These are phyloP conservation scores for Vaccinium myrtillus DNA, from an alignment of 148 eudicot species.

Conservation along the genomic window DNA sequence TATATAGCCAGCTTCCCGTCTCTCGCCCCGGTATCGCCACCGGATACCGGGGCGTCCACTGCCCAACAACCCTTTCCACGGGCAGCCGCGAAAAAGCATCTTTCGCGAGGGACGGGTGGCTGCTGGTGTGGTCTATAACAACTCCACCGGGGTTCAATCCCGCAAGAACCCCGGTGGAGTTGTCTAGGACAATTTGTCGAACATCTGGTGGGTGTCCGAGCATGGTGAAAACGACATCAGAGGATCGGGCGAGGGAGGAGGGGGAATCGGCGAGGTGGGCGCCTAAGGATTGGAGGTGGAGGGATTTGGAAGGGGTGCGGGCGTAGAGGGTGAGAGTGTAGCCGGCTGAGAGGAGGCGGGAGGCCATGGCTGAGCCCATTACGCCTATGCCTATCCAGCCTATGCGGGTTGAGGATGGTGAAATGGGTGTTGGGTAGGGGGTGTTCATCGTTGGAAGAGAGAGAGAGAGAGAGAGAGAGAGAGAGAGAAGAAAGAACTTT, in stretches of 20 bases:
- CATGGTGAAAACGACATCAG: conserved; percentile 81
- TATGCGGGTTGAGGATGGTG: conserved; percentile 46
- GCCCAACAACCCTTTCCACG: conserved; percentile 42
- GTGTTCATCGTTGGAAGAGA: conserved; percentile 17
- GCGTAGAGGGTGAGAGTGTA: conserved; percentile 69
- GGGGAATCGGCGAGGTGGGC: conserved; percentile 58
- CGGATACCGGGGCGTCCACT: conserved; percentile 86
- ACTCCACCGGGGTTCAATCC: conserved; percentile 45
- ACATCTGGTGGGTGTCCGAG: conserved; percentile 89
- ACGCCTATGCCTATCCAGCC: conserved; percentile 94
- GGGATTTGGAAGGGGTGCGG: conserved; percentile 65
- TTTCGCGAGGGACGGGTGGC: conserved; percentile 51
- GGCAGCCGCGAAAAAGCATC: conserved; percentile 35
- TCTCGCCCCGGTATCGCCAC: conserved; percentile 80
- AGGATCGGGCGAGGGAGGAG: conserved; percentile 33
- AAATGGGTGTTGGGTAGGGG: conserved; percentile 51
- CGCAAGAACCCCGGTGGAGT: conserved; percentile 35
- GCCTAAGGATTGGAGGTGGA: conserved; percentile 54
- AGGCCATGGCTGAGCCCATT: conserved; percentile 87
- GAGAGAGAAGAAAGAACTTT: not conserved
- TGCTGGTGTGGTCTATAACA: conserved; percentile 69
- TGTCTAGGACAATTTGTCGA: conserved; percentile 47
- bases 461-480: not conserved
- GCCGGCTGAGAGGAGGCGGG: conserved; percentile 72
- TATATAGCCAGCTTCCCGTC: conserved; percentile 67